Evolutionary conservation across 75 land plant genomes (phyloP).

Genomic region (Pseudotsuga menziesii): DNA sequence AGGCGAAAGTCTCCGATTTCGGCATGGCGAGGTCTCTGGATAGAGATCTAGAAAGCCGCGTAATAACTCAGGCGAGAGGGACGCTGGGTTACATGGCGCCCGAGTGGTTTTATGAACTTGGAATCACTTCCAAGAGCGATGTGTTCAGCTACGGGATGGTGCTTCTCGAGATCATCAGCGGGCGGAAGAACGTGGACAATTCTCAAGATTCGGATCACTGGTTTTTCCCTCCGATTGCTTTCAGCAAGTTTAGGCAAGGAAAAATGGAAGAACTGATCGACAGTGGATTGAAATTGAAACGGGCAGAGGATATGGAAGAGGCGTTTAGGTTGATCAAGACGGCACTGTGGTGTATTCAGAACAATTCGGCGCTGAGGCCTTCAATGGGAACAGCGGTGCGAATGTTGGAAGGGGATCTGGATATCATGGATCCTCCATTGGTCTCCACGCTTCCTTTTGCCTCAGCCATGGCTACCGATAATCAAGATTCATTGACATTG

Average conservation of each 20-base stretch:
- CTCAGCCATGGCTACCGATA: too few relatives aligned
- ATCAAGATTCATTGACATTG: too few relatives aligned
- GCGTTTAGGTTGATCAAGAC: not conserved
- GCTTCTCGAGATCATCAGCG: constrained; percentile 15
- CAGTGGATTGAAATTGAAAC: too few relatives aligned
- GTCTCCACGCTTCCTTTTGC: too few relatives aligned
- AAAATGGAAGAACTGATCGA: not conserved
- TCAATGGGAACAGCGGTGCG: too few relatives aligned
- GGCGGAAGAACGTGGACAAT: not conserved
- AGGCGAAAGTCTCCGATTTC: constrained; percentile 32
- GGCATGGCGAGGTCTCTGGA: constrained; percentile 21
- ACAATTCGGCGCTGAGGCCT: too few relatives aligned
- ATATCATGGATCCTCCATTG: too few relatives aligned
- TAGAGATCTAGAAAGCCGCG: constrained; percentile 11
- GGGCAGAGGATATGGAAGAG: not conserved
- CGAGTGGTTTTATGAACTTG: constrained; percentile 14
- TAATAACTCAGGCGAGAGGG: constrained; percentile 18
- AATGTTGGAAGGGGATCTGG: too few relatives aligned
- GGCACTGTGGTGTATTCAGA: not conserved
- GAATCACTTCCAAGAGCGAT: constrained; percentile 21
- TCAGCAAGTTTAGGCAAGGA: too few relatives aligned
- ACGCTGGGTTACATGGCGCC: constrained; percentile 32
- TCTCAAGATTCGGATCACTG: not conserved
- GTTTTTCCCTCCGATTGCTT: too few relatives aligned
- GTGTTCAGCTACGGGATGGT: constrained; percentile 32